Conservation (phyloP, 805 yeast species). For the Zygosaccharomyces gambellarensis region DNA sequence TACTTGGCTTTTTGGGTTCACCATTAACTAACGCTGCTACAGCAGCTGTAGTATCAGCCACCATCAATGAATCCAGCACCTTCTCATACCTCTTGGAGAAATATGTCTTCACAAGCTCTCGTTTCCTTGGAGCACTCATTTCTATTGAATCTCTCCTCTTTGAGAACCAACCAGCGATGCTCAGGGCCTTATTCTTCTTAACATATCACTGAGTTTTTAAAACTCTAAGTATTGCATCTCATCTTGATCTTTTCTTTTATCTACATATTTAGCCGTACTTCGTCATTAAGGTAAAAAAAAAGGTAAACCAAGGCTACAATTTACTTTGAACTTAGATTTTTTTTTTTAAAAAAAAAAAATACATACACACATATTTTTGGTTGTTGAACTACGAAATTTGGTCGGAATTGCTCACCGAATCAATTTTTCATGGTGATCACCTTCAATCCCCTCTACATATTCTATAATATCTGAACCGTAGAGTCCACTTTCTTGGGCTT, state of each 20-base stretch:
- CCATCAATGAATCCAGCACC: conserved; percentile 23
- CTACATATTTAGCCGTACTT: neutral
- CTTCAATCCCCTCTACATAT: conserved; percentile 48
- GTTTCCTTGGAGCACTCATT: conserved; percentile 12
- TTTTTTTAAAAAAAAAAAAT: neutral
- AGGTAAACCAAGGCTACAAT: too few species aligned
- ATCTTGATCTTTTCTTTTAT: neutral
- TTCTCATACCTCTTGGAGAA: conserved; percentile 27
- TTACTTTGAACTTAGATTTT: neutral
- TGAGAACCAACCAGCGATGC: neutral
- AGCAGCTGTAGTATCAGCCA: conserved; percentile 19
- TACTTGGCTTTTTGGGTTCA: conserved; percentile 7
- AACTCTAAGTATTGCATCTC: neutral
- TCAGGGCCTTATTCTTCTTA: neutral
- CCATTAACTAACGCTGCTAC: conserved; percentile 12
- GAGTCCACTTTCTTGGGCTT: conserved; percentile 42
- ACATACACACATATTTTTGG: neutral
- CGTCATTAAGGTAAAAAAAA: neutral
- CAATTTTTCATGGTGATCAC: conserved; percentile 7
- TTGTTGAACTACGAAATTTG: neutral
- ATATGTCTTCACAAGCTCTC: conserved; percentile 20
- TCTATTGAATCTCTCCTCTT: neutral
- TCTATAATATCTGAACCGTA: conserved; percentile 58
- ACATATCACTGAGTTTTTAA: too few species aligned
- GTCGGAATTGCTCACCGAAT: conserved; percentile 6